Conservation (phyloP, 1,284 basidiomycete species). For the Leucoagaricus sp. region DNA sequence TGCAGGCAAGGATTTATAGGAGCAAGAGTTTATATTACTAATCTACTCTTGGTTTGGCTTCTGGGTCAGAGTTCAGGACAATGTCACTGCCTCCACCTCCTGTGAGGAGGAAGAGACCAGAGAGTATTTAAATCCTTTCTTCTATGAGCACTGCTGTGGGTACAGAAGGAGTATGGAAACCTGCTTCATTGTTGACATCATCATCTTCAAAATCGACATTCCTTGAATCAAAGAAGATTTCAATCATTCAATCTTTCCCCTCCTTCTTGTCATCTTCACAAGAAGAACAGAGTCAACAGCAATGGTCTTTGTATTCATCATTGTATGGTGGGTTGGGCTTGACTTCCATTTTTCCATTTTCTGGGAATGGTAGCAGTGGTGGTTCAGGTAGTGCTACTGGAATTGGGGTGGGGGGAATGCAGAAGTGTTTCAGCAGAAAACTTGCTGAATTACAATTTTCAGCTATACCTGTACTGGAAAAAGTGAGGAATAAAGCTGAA, state of each 20-base stretch:
- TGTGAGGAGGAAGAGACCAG: slow-evolving; percentile 52
- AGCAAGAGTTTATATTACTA: too few relatives aligned
- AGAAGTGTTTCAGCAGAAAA: slow-evolving; percentile 41
- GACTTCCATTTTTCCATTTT: background rate
- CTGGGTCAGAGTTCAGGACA: too few relatives aligned
- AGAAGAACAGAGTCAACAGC: background rate
- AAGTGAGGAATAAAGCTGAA: slow-evolving; percentile 70
- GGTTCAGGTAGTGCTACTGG: background rate
- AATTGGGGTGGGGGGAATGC: background rate
- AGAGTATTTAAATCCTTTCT: slow-evolving; percentile 57
- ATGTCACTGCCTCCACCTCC: slow-evolving; percentile 23
- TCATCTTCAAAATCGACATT: background rate
- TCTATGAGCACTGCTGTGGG: slow-evolving; percentile 16
- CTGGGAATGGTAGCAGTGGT: background rate
- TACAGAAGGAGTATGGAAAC: background rate
- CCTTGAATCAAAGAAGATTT: slow-evolving; percentile 1
- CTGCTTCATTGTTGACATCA: too few relatives aligned
- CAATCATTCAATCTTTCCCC: background rate
- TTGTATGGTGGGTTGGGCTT: too few relatives aligned
- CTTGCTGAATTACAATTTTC: slow-evolving; percentile 48
- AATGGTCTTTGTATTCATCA: slow-evolving; percentile 5
- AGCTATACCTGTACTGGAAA: slow-evolving; percentile 47
- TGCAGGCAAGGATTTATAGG: too few relatives aligned
- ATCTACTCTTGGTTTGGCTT: too few relatives aligned
- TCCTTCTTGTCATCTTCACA: background rate